Conservation (phyloP, 257 asterid genomes). For the Solanum appendiculatum region DNA sequence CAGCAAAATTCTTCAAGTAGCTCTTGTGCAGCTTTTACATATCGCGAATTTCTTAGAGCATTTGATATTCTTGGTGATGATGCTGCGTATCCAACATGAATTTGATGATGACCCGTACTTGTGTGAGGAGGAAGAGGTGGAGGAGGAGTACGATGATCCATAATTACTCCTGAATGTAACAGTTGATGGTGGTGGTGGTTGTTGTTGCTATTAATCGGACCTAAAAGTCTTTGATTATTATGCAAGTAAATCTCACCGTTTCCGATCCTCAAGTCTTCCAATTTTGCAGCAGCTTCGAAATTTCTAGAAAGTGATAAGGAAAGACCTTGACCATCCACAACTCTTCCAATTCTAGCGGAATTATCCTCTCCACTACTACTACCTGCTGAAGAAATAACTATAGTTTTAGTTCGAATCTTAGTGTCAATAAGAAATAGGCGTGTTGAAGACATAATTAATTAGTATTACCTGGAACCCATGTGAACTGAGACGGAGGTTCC, state of each 20-base stretch:
- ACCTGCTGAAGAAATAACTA: background rate
- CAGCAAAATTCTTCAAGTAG: slow-evolving; percentile 64
- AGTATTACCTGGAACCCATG: slow-evolving; percentile 23
- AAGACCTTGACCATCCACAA: slow-evolving; percentile 50
- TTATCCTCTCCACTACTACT: slow-evolving; percentile 9
- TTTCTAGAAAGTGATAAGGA: slow-evolving; percentile 57
- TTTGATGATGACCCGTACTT: slow-evolving; percentile 3
- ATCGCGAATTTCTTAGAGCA: slow-evolving; percentile 32
- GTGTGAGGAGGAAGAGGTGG: background rate
- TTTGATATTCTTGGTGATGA: slow-evolving; percentile 23
- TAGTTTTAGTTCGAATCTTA: background rate
- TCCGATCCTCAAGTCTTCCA: slow-evolving; percentile 29
- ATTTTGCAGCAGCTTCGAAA: slow-evolving; percentile 30
- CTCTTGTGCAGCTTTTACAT: slow-evolving; percentile 50
- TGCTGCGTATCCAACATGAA: slow-evolving; percentile 35
- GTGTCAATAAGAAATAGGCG: background rate
- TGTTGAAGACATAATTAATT: background rate
- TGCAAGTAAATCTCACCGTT: slow-evolving; percentile 23
- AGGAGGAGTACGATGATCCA: slow-evolving; percentile 3
- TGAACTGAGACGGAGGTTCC: slow-evolving; percentile 23
- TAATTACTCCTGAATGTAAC: background rate
- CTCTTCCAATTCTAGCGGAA: slow-evolving; percentile 12
- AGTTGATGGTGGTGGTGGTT: background rate
- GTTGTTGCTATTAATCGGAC: background rate
- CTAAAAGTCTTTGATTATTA: slow-evolving; percentile 16